phyloP scores from a whole-genome alignment of 2,329 filamentous ascomycete genomes.

The Penicillium brevicompactum region DNA sequence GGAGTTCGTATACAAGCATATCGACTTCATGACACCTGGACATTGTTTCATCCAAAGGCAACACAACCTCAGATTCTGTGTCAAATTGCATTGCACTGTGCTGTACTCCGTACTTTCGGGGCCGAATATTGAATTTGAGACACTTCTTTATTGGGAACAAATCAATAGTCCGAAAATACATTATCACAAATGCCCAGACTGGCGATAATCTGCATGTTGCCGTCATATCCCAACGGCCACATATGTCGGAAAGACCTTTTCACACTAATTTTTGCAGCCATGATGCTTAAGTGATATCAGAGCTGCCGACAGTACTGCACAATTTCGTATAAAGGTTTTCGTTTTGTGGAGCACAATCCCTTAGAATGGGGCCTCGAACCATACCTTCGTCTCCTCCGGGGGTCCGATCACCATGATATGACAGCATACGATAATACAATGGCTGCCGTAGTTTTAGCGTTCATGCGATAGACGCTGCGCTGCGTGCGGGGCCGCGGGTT shows the following conservation, averaged over 20 bases:
- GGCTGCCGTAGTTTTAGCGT: not conserved
- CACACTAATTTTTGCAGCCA: not conserved
- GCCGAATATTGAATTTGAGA: not conserved
- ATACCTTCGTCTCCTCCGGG: not conserved
- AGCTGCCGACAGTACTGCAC: not conserved
- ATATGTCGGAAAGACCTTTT: not conserved
- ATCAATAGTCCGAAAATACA: not conserved
- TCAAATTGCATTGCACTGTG: not conserved
- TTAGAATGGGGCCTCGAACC: not conserved
- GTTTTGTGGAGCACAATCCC: conserved; percentile 4
- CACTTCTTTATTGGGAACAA: not conserved
- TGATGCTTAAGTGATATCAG: conserved; percentile 13
- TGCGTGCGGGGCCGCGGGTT: not conserved
- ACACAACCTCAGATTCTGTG: not conserved
- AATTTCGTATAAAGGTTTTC: conserved; percentile 11
- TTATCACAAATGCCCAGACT: not conserved
- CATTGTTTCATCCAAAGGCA: not conserved
- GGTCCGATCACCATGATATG: conserved; percentile 3
- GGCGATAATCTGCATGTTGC: not conserved
- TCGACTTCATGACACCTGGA: not conserved
- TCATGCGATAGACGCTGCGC: not conserved
- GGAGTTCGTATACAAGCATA: not conserved
- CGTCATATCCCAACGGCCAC: not conserved
- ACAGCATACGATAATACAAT: not conserved
- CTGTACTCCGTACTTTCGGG: not conserved